Conservation (phyloP, 257 asterid genomes). For the Przewalskia tangutica region DNA sequence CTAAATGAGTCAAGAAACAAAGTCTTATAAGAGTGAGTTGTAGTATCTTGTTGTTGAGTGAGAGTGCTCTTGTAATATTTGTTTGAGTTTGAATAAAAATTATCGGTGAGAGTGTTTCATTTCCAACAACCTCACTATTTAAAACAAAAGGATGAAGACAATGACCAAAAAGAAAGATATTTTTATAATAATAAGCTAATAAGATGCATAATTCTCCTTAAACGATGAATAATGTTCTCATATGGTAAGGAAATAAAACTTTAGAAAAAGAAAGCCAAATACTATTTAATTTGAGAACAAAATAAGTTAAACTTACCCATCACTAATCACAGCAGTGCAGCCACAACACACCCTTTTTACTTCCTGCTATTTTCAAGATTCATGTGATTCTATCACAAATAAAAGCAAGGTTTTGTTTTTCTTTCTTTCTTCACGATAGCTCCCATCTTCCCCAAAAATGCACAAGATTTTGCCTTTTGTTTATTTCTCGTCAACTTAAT, state of each 20-base stretch:
- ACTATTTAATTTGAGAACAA: background rate
- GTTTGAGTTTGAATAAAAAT: no score
- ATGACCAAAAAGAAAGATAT: background rate
- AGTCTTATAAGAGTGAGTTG: no score
- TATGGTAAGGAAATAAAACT: background rate
- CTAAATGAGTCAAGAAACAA: no score
- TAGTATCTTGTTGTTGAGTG: no score
- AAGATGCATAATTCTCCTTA: background rate
- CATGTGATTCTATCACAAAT: slow-evolving; percentile 32
- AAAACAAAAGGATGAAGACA: background rate
- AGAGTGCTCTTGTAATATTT: no score
- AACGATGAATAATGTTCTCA: background rate
- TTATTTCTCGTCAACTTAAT: slow-evolving; percentile 20
- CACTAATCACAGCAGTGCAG: background rate
- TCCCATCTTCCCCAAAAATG: background rate
- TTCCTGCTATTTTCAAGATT: slow-evolving; percentile 21
- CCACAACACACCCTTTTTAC: slow-evolving; percentile 8
- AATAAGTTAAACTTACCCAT: background rate
- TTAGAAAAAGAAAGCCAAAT: background rate
- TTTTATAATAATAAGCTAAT: background rate
- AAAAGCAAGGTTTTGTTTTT: slow-evolving; percentile 11
- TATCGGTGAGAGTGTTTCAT: no score
- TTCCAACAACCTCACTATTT: no score
- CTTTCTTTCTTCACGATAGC: background rate
- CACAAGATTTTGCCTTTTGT: slow-evolving; percentile 12